These are phyloP conservation scores for Cercospora sp. DNA, from an alignment of 2,329 filamentous ascomycete genomes.

Conservation along the genomic window DNA sequence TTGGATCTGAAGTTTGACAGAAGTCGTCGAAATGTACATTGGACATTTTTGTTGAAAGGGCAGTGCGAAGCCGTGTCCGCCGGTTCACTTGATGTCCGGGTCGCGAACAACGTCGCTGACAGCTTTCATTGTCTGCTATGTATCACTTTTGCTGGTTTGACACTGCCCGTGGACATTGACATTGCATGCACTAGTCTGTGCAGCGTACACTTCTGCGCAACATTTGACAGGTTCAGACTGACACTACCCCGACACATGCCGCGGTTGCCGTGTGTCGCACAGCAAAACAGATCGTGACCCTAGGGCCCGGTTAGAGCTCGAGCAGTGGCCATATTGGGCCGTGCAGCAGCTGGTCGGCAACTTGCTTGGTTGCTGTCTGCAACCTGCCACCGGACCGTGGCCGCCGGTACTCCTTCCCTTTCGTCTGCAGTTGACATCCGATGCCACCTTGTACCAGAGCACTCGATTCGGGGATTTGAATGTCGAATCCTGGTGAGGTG, in stretches of 20 bases:
- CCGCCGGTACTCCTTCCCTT: neutral
- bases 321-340: constrained; percentile 4
- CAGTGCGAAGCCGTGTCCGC: neutral
- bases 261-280: neutral
- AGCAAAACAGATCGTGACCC: constrained; percentile 9
- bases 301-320: constrained; percentile 21
- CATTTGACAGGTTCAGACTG: neutral
- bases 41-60: neutral
- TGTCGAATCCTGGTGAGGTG: neutral
- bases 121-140: neutral
- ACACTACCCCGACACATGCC: constrained; percentile 9
- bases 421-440: neutral
- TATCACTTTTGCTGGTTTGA: neutral
- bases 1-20: neutral
- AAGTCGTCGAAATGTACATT: neutral
- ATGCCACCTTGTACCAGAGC: neutral
- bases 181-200: neutral
- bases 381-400: constrained; percentile 2
- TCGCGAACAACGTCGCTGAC: neutral
- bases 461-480: neutral
- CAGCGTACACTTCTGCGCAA: neutral
- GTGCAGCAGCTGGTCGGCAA: constrained; percentile 4
- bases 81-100: neutral
- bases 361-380: neutral
- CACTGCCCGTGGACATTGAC: neutral